Evolutionary conservation across 2,329 filamentous ascomycete species (phyloP).

Genomic region (Massarina eburnea): DNA sequence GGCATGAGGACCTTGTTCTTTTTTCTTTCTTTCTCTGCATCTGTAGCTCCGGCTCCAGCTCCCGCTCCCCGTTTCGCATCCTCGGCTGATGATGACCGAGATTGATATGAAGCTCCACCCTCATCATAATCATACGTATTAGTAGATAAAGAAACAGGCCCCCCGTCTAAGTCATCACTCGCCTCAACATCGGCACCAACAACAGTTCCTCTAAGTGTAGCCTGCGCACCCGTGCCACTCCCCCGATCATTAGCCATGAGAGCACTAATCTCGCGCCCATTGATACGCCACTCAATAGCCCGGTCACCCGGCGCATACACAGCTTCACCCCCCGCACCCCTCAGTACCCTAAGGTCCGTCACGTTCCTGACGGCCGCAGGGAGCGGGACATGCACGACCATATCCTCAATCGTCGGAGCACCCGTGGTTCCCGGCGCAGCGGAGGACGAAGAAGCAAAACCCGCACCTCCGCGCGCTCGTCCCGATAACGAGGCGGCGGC

Average conservation of each 20-base stretch:
- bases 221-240: slow-evolving; percentile 63
- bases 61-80: no score
- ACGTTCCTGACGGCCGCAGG: slow-evolving; percentile 79
- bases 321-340: slow-evolving; percentile 74
- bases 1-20: slow-evolving; percentile 57
- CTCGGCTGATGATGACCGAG: slow-evolving; percentile 6
- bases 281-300: slow-evolving; percentile 79
- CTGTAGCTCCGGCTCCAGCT: no score
- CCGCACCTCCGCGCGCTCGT: slow-evolving; percentile 25
- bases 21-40: slow-evolving; percentile 50
- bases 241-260: slow-evolving; percentile 41
- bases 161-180: slow-evolving; percentile 33
- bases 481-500: slow-evolving; percentile 31
- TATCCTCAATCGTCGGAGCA: slow-evolving; percentile 64
- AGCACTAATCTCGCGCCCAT: slow-evolving; percentile 69
- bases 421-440: slow-evolving; percentile 34
- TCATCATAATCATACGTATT: slow-evolving; percentile 35
- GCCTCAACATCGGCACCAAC: slow-evolving; percentile 60
- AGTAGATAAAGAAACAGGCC: slow-evolving; percentile 18
- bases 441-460: slow-evolving; percentile 33
- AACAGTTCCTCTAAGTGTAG: slow-evolving; percentile 78
- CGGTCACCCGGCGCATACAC: slow-evolving; percentile 74
- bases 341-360: slow-evolving; percentile 75
- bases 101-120: slow-evolving; percentile 29
- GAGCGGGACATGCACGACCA: slow-evolving; percentile 77